These are phyloP conservation scores for Euphorbia pulcherrima DNA, from an alignment of 345 rosid genomes.

Conservation along the genomic window DNA sequence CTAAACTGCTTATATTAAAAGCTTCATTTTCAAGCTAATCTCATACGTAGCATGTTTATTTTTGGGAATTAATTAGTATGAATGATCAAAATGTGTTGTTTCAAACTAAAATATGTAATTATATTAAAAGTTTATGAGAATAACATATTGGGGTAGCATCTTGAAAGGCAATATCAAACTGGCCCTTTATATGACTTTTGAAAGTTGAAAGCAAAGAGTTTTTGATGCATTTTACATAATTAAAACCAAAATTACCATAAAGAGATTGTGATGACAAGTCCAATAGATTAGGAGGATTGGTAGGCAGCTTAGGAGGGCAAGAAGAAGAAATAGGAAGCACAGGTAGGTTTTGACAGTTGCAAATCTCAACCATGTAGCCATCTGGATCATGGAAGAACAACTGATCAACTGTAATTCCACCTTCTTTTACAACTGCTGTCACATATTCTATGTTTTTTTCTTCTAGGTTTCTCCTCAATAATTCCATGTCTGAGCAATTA, in stretches of 20 bases:
- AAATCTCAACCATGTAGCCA: slow-evolving; percentile 43
- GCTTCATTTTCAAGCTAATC: too few relatives aligned
- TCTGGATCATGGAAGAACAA: slow-evolving; percentile 53
- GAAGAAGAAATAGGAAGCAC: slow-evolving; percentile 38
- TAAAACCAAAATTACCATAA: slow-evolving; percentile 26
- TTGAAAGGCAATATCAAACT: too few relatives aligned
- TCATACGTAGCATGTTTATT: too few relatives aligned
- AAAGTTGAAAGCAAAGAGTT: not conserved
- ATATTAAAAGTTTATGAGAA: too few relatives aligned
- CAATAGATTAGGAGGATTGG: slow-evolving; percentile 5
- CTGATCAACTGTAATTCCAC: slow-evolving; percentile 48
- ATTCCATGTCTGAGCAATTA: slow-evolving; percentile 40
- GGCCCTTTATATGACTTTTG: too few relatives aligned
- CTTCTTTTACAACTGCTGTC: slow-evolving; percentile 41
- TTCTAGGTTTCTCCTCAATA: slow-evolving; percentile 27
- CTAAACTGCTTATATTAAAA: too few relatives aligned
- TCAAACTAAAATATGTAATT: too few relatives aligned
- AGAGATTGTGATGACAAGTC: slow-evolving; percentile 3
- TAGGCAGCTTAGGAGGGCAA: slow-evolving; percentile 45
- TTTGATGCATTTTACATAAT: too few relatives aligned
- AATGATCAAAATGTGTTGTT: too few relatives aligned
- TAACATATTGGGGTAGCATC: too few relatives aligned
- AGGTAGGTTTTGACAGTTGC: slow-evolving; percentile 44
- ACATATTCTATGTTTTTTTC: slow-evolving; percentile 37
- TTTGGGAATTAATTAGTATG: too few relatives aligned